Evolutionary conservation across 1,284 basidiomycete species (phyloP).

Genomic region (Fomitiporia mediterranea): DNA sequence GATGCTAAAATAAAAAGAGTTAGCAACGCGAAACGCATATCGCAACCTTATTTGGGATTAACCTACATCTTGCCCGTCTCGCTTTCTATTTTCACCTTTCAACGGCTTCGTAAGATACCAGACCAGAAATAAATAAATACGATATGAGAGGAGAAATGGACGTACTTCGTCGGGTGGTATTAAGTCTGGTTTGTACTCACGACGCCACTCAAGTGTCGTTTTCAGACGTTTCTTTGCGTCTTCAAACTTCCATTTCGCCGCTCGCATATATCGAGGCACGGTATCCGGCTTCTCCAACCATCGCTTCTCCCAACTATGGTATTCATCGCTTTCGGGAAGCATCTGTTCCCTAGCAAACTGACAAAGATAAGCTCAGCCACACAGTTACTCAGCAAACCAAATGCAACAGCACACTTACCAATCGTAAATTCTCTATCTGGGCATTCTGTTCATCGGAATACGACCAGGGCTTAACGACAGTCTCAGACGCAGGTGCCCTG

Average conservation of each 20-base stretch:
- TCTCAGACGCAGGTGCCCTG: constrained; percentile 40
- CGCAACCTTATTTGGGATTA: not conserved
- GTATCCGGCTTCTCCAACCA: constrained; percentile 75
- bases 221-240: constrained; percentile 76
- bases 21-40: not conserved
- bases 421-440: constrained; percentile 54
- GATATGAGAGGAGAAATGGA: no score
- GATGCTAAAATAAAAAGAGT: constrained; percentile 42
- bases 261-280: constrained; percentile 76
- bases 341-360: constrained; percentile 63
- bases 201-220: constrained; percentile 74
- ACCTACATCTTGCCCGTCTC: constrained; percentile 84
- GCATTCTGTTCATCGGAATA: constrained; percentile 61
- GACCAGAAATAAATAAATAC: not conserved
- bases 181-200: constrained; percentile 77
- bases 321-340: constrained; percentile 63
- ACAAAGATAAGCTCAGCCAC: constrained; percentile 3
- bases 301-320: constrained; percentile 69
- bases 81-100: constrained; percentile 62
- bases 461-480: constrained; percentile 46
- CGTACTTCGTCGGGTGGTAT: constrained; percentile 71
- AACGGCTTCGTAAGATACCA: not conserved
- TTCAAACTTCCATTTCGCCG: constrained; percentile 75
- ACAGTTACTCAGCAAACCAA: not conserved
- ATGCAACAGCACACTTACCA: constrained; percentile 38